These are phyloP conservation scores for Plantago elongata DNA, from an alignment of 257 asterid genomes.

Conservation along the genomic window DNA sequence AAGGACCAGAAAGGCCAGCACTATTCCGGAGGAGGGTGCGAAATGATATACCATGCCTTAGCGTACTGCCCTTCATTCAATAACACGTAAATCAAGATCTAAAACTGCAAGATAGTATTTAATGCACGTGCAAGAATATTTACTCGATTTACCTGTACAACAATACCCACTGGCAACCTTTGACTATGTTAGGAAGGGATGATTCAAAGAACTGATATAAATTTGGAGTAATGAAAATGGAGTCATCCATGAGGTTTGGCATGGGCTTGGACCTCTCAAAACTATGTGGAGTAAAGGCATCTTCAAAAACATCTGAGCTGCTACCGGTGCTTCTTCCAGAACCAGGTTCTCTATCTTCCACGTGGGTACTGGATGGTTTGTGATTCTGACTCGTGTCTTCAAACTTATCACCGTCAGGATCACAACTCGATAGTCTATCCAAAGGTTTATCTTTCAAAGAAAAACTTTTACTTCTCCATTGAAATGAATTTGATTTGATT, in stretches of 20 bases:
- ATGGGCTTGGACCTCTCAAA: conserved; percentile 47
- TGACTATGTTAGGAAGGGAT: conserved; percentile 87
- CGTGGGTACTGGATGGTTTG: conserved; percentile 12
- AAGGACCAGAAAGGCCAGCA: conserved; percentile 63
- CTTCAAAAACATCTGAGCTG: conserved; percentile 61
- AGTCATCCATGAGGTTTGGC: conserved; percentile 59
- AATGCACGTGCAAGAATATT: conserved; percentile 8
- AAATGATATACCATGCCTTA: conserved; percentile 88
- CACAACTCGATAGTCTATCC: conserved; percentile 39
- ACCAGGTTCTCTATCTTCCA: conserved; percentile 43
- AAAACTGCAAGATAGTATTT: conserved; percentile 11
- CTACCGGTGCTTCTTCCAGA: conserved; percentile 53
- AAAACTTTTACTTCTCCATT: conserved; percentile 70
- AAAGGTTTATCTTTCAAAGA: conserved; percentile 59
- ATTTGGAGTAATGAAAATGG: conserved; percentile 60
- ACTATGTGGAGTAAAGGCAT: conserved; percentile 42
- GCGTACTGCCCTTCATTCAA: conserved; percentile 94
- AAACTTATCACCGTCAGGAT: conserved; percentile 20
- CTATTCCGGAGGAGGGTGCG: conserved; percentile 77
- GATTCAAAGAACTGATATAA: conserved; percentile 72
- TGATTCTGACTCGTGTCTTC: conserved; percentile 20
- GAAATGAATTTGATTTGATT: conserved; percentile 46
- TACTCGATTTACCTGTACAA: conserved; percentile 60
- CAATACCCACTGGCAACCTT: conserved; percentile 84
- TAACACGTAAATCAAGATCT: conserved; percentile 35